phyloP scores from a whole-genome alignment of 148 eudicot genomes.

The Oxyria digyna region DNA sequence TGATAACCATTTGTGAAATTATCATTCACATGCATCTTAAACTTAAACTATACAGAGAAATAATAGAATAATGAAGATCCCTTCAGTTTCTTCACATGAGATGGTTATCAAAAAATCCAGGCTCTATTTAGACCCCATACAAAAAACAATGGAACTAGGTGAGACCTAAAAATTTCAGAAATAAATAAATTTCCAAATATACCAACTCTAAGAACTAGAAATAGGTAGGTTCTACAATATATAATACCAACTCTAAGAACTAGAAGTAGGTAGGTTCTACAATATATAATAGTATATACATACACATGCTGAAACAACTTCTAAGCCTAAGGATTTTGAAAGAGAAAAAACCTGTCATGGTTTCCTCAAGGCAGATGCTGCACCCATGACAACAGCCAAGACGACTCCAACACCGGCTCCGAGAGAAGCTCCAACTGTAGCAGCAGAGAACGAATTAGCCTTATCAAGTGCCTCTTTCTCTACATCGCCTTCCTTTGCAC shows the following conservation, averaged over 20 bases:
- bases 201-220: no score
- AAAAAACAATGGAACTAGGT: background rate
- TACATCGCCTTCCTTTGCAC: constrained; percentile 30
- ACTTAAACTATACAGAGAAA: background rate
- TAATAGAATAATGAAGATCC: background rate
- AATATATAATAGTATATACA: background rate
- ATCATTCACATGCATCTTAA: background rate
- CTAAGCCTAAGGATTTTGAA: background rate
- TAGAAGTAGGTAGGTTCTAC: background rate
- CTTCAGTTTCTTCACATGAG: background rate
- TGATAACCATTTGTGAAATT: no score
- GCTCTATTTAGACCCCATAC: background rate
- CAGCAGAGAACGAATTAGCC: constrained; percentile 53
- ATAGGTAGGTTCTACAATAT: no score
- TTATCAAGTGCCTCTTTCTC: constrained; percentile 46
- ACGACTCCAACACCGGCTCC: constrained; percentile 94
- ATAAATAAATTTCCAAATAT: background rate
- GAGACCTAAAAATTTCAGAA: background rate
- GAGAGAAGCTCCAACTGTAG: constrained; percentile 82
- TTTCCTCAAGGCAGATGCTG: constrained; percentile 93
- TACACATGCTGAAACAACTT: background rate
- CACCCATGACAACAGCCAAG: constrained; percentile 94
- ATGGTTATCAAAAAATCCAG: background rate
- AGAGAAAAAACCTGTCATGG: constrained; percentile 30
- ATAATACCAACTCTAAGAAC: background rate